These are phyloP conservation scores for Podospora conica DNA, from an alignment of 495 filamentous ascomycete species.

Conservation along the genomic window DNA sequence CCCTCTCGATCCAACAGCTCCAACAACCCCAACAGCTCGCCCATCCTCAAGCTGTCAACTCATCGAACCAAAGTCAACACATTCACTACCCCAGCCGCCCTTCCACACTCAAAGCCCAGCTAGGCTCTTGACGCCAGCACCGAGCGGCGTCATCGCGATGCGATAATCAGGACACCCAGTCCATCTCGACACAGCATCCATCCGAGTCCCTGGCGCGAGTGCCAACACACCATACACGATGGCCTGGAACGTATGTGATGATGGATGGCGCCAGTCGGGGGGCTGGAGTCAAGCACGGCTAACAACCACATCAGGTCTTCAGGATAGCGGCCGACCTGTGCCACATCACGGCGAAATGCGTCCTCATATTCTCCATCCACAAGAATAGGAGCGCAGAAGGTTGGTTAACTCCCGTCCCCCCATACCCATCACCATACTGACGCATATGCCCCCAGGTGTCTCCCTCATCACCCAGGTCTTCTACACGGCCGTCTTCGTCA, in stretches of 20 bases:
- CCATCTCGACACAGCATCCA: not conserved
- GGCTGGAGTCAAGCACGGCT: not conserved
- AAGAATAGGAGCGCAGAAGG: conserved; percentile 83
- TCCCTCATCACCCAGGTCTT: conserved; percentile 91
- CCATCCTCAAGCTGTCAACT: not conserved
- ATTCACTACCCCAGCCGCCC: not conserved
- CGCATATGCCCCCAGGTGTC: conserved; percentile 53
- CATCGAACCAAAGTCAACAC: not conserved
- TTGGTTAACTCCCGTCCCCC: conserved; percentile 20
- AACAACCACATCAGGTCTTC: conserved; percentile 49
- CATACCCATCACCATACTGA: conserved; percentile 16
- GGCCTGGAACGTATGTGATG: not conserved
- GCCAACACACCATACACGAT: not conserved
- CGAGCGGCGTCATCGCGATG: not conserved
- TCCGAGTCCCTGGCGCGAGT: not conserved
- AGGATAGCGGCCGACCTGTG: conserved; percentile 75
- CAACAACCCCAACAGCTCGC: not conserved
- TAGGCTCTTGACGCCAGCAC: not conserved
- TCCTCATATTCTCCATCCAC: conserved; percentile 89
- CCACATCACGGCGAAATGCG: conserved; percentile 77
- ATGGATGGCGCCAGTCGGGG: not conserved
- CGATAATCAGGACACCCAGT: not conserved
- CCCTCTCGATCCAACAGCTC: not conserved
- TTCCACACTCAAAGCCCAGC: not conserved
- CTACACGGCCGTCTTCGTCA: conserved; percentile 78